A percentile compares a stretch with the other conserved stretches of the same genome.
Conservation (phyloP, 441 rosid species). For the Aquilaria agallochum region DNA sequence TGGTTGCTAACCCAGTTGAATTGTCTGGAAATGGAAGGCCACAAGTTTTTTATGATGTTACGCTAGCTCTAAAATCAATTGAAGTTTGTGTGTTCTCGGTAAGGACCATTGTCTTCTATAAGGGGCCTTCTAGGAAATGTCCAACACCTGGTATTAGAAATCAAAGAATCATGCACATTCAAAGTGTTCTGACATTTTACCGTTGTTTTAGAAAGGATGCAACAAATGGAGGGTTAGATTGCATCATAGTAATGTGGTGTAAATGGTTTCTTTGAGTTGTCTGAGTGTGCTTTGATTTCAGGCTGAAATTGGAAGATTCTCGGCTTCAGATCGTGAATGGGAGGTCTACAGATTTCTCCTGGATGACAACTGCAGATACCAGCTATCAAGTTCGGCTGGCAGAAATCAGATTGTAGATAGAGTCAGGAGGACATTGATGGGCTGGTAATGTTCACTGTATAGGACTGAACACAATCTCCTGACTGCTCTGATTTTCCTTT, state of each 20-base stretch:
- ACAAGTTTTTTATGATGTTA: constrained; percentile 75
- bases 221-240: no score
- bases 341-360: constrained; percentile 79
- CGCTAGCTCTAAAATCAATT: constrained; percentile 63
- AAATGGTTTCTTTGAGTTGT: no score
- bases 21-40: constrained; percentile 81
- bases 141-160: no score
- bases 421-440: constrained; percentile 79
- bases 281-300: constrained; percentile 12
- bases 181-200: no score
- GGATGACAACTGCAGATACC: constrained; percentile 47
- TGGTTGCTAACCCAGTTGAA: constrained; percentile 90
- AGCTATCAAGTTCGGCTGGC: constrained; percentile 25
- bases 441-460: constrained; percentile 38
- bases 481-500: no score
- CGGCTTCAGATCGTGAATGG: constrained; percentile 57
- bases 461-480: no score
- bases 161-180: no score
- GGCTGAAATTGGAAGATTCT: constrained; percentile 77
- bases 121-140: no score
- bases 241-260: no score
- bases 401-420: constrained; percentile 56
- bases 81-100: constrained; percentile 85
- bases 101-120: constrained; percentile 15
- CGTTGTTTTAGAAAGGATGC: no score